Conservation (phyloP, 1,284 basidiomycete genomes). For the Veloboletus limbatus region DNA sequence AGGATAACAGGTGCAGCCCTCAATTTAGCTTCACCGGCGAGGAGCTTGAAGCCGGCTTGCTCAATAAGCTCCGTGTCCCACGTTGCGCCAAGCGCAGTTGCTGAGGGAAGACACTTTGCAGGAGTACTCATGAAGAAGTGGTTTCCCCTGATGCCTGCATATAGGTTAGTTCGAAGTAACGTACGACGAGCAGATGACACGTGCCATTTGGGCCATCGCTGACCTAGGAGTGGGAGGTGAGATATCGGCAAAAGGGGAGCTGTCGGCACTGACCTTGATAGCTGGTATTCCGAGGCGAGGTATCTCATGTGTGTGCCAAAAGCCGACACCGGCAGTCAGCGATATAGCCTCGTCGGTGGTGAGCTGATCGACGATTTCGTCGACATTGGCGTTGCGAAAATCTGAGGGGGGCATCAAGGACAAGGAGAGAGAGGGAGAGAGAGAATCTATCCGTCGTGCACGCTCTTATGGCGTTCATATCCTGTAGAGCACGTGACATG, state of each 20-base stretch:
- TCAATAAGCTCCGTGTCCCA: conserved; percentile 68
- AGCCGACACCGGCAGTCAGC: conserved; percentile 69
- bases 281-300: conserved; percentile 67
- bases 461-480: too few species aligned
- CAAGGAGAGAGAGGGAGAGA: conserved; percentile 8
- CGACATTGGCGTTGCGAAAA: conserved; percentile 60
- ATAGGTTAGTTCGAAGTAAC: neutral
- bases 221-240: conserved; percentile 41
- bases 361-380: conserved; percentile 58
- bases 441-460: too few species aligned
- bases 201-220: conserved; percentile 73
- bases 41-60: conserved; percentile 58
- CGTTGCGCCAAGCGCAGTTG: conserved; percentile 73
- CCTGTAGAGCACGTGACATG: conserved; percentile 26
- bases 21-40: conserved; percentile 71
- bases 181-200: conserved; percentile 1
- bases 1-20: conserved; percentile 67
- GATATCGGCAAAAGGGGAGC: neutral
- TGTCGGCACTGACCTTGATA: conserved; percentile 50
- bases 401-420: conserved; percentile 60
- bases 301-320: conserved; percentile 71
- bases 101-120: conserved; percentile 59
- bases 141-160: conserved; percentile 48
- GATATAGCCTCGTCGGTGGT: conserved; percentile 70
- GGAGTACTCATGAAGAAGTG: conserved; percentile 65